Base-by-base conservation (phyloP, 306 rosid genomes). In the Vigna mungo region DNA sequence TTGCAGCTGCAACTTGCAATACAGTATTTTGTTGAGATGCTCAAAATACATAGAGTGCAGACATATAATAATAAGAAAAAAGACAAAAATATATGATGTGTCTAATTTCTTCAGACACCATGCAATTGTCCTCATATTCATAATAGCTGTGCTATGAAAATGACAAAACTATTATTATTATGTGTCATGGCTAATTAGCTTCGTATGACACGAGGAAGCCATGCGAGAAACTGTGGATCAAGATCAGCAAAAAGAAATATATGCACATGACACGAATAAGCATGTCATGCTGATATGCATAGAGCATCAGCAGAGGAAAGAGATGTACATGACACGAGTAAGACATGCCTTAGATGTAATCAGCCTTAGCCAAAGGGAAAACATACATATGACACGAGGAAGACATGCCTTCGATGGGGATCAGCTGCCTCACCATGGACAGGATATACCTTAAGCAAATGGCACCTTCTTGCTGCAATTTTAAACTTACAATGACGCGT, bases 281-380 rank as follows among this genome's bases (percentile, higher is more conserved):
- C 84, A 81, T 81, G 80, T 80, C 37, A 34, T 34, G 37, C 80
- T 3, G 14, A 46, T 36, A 58, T 34, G 60, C 8, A 41, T 51
- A 51, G 27, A 25, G 20, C 43, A 53, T 41, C 13, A 41, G 13
- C 46, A 9, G 10, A 41, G 10, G 46, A 41, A 41, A 21, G 23
- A 21, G 23, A 21, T 21, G 23, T 6, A 37, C 6, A 7, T 37
- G 43, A 37, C 43, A 37, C 43, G 43, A 37, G 43, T 36, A 37
- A 36, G 10, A 1, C 43, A 37, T 7, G 43, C 43, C 43, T 37
- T 37, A 7, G 2, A 39, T 37, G 43, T 0, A 37, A 1, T 37
- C 43, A 37, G 8, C 1, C 1, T 36, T 6, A 36, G 41, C 41
- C 41, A 36, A 36, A 36, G 41, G 6, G 6, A 6, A 36, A 36